phyloP scores from a whole-genome alignment of 2,329 filamentous ascomycete species.

The Huntiella decipiens region DNA sequence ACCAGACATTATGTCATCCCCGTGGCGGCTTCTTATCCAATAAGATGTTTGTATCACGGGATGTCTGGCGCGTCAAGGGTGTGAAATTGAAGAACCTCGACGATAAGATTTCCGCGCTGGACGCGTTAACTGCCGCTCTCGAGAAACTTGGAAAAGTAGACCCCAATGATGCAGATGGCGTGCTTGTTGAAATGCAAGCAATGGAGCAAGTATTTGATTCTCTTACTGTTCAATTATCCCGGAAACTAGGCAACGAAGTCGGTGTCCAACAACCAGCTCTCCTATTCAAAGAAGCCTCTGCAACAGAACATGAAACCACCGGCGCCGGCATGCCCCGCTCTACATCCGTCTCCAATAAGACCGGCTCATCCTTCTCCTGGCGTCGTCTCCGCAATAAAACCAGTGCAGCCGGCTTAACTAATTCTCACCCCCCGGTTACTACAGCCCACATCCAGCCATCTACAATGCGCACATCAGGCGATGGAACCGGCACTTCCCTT shows the following conservation, averaged over 20 bases:
- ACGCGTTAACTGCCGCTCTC: slow-evolving; percentile 74
- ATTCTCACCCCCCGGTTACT: slow-evolving; percentile 23
- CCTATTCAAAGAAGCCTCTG: slow-evolving; percentile 54
- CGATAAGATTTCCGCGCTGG: slow-evolving; percentile 84
- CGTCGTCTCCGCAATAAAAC: slow-evolving; percentile 78
- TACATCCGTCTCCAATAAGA: slow-evolving; percentile 48
- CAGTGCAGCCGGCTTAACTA: slow-evolving; percentile 43
- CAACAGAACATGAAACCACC: slow-evolving; percentile 25
- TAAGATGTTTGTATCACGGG: slow-evolving; percentile 76
- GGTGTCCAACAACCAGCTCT: slow-evolving; percentile 56
- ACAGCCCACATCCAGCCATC: slow-evolving; percentile 12
- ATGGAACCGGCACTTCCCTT: slow-evolving; percentile 1
- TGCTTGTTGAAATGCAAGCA: slow-evolving; percentile 84
- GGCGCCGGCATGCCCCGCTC: slow-evolving; percentile 29
- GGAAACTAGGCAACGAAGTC: slow-evolving; percentile 85
- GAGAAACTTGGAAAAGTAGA: slow-evolving; percentile 70
- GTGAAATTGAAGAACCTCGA: slow-evolving; percentile 84
- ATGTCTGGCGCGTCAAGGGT: slow-evolving; percentile 85
- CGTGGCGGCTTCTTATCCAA: slow-evolving; percentile 82
- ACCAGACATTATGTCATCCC: slow-evolving; percentile 80
- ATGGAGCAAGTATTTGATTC: slow-evolving; percentile 75
- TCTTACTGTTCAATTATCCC: slow-evolving; percentile 54
- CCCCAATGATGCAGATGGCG: slow-evolving; percentile 73
- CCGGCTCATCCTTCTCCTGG: slow-evolving; percentile 54
- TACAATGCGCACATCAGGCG: slow-evolving; percentile 14